Evolutionary conservation across 2,329 filamentous ascomycete species (phyloP).

Genomic region (Didymella sp.): DNA sequence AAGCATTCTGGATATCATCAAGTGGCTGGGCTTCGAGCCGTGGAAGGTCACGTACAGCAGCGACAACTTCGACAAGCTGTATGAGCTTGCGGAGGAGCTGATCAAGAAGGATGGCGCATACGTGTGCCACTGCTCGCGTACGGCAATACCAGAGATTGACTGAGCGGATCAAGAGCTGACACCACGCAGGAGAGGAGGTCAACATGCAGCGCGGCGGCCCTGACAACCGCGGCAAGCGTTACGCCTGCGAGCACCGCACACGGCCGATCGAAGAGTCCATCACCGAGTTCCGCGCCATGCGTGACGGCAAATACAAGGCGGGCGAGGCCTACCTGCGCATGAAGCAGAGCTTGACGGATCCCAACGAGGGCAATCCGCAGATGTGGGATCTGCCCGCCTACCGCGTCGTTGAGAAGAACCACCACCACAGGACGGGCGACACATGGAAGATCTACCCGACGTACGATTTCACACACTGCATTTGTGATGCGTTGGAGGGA

Average conservation of each 20-base stretch:
- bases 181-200: conserved; percentile 70
- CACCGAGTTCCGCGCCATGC: conserved; percentile 85
- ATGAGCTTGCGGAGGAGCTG: conserved; percentile 86
- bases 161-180: background rate
- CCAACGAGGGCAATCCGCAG: conserved; percentile 82
- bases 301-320: conserved; percentile 86
- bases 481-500: conserved; percentile 89
- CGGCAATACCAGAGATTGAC: conserved; percentile 16
- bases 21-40: conserved; percentile 86
- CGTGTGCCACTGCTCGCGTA: conserved; percentile 82
- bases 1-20: conserved; percentile 86
- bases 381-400: conserved; percentile 98
- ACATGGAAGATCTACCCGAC: conserved; percentile 95
- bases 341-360: conserved; percentile 75
- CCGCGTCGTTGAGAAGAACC: conserved; percentile 74
- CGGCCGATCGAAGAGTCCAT: conserved; percentile 78
- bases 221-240: conserved; percentile 71
- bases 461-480: conserved; percentile 89
- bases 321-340: conserved; percentile 86
- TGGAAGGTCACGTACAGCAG: conserved; percentile 82
- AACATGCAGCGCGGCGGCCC: conserved; percentile 86
- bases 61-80: conserved; percentile 88
- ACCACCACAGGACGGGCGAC: conserved; percentile 79
- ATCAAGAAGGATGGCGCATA: conserved; percentile 74
- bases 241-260: conserved; percentile 80